Evolutionary conservation across 768 basidiomycete genomes (phyloP).

Genomic region (Dacryopinax primogenitus): DNA sequence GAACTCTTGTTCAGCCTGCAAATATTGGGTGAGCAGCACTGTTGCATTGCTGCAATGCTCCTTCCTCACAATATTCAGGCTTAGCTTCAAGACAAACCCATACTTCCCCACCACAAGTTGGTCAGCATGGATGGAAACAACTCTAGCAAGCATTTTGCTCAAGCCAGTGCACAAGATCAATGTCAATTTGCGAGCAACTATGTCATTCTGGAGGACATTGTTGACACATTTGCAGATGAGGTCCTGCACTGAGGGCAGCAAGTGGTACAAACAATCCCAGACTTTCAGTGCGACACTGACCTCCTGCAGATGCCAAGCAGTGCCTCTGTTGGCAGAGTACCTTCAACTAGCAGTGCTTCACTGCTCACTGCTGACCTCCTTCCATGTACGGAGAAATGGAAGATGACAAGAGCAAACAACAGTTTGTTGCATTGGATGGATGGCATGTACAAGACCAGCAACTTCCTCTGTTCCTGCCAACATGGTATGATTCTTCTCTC

Average conservation of each 20-base stretch:
- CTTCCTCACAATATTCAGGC: neutral
- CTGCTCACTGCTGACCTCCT: neutral
- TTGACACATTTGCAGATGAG: neutral
- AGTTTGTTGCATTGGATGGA: constrained; percentile 25
- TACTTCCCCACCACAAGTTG: constrained; percentile 21
- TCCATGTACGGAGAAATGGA: neutral
- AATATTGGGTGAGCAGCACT: neutral
- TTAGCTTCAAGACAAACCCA: constrained; percentile 27
- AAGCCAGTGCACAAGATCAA: constrained; percentile 7
- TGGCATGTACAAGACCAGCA: neutral
- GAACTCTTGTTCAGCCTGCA: neutral
- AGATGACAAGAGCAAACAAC: constrained; percentile 15
- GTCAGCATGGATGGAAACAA: constrained; percentile 28
- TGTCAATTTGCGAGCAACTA: neutral
- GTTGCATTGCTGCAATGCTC: neutral
- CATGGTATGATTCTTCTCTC: neutral
- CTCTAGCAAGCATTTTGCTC: constrained; percentile 25
- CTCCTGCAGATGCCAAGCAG: neutral
- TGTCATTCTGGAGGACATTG: neutral
- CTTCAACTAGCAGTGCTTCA: neutral
- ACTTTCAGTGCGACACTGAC: neutral
- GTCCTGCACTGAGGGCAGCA: neutral
- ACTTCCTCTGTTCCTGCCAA: neutral
- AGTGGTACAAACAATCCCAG: neutral
- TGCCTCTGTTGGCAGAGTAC: neutral